Conservation (phyloP, 2,329 filamentous ascomycete species). For the Pseudogymnoascus verrucosus region DNA sequence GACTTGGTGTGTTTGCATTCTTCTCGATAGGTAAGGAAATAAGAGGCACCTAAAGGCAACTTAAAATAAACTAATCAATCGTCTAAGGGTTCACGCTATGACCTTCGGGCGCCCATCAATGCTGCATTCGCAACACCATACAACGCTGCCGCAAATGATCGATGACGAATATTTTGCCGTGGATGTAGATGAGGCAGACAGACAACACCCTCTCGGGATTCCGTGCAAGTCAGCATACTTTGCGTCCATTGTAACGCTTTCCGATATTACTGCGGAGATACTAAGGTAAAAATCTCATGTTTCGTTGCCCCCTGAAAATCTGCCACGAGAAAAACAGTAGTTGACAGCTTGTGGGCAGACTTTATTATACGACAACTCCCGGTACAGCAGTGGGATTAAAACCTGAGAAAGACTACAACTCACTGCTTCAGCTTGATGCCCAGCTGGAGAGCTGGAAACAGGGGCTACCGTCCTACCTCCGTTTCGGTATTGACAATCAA, state of each 20-base stretch:
- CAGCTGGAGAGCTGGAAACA: neutral
- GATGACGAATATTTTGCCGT: conserved; percentile 10
- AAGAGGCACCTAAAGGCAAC: neutral
- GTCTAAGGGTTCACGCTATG: conserved; percentile 12
- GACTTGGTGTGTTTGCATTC: conserved; percentile 15
- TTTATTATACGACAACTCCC: neutral
- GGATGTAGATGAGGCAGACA: neutral
- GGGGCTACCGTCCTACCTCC: neutral
- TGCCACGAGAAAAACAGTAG: neutral
- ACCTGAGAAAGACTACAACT: neutral
- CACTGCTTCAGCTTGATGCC: neutral
- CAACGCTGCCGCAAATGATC: conserved; percentile 4
- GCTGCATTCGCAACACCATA: neutral
- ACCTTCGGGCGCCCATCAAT: conserved; percentile 17
- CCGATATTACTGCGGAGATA: neutral
- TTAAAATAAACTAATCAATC: neutral
- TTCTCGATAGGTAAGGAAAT: conserved; percentile 14
- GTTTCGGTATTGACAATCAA: neutral
- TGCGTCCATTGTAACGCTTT: conserved; percentile 2
- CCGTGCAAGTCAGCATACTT: neutral
- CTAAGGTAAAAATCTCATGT: neutral
- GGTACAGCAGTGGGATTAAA: neutral
- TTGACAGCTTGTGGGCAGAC: neutral
- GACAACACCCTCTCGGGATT: neutral
- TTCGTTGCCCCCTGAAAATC: neutral